A percentile compares a stretch with the other conserved stretches of the same genome.
phyloP scores from a whole-genome alignment of 768 basidiomycete species.

The Mycena vitilis region DNA sequence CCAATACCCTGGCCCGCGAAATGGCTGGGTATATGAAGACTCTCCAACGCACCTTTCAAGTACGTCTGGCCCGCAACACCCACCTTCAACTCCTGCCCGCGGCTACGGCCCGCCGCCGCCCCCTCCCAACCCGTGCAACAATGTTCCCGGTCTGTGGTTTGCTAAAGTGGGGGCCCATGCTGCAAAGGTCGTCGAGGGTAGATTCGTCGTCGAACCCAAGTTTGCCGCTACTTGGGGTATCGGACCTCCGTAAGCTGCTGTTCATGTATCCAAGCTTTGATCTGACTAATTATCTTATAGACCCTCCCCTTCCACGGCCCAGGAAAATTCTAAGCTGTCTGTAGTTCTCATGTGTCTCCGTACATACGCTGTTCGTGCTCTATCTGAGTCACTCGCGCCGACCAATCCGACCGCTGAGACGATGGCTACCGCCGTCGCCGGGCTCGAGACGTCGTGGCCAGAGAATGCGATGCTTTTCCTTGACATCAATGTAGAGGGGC shows the following conservation, averaged over 20 bases:
- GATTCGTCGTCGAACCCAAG: constrained; percentile 51
- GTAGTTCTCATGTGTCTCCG: constrained; percentile 51
- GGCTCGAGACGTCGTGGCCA: constrained; percentile 56
- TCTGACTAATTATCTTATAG: constrained; percentile 9
- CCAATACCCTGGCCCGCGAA: background rate
- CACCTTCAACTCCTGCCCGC: constrained; percentile 1
- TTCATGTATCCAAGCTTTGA: background rate
- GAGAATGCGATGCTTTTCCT: constrained; percentile 56
- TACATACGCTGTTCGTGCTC: constrained; percentile 36
- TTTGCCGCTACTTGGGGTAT: constrained; percentile 51
- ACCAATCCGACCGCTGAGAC: constrained; percentile 39
- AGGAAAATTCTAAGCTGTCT: constrained; percentile 39
- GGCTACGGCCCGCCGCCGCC: constrained; percentile 10
- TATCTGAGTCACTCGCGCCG: constrained; percentile 32
- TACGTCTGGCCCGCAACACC: constrained; percentile 25
- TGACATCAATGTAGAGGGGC: constrained; percentile 53
- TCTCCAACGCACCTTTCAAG: constrained; percentile 3
- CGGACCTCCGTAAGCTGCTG: constrained; percentile 33
- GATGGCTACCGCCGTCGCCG: constrained; percentile 40
- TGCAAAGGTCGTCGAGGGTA: constrained; percentile 48
- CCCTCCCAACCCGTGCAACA: constrained; percentile 43
- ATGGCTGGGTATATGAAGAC: background rate
- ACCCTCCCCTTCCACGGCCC: background rate
- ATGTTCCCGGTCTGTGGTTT: constrained; percentile 58
- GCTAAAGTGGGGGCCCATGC: constrained; percentile 45